Conservation (phyloP, 768 basidiomycete genomes). For the Chlorophyllum brunneum region DNA sequence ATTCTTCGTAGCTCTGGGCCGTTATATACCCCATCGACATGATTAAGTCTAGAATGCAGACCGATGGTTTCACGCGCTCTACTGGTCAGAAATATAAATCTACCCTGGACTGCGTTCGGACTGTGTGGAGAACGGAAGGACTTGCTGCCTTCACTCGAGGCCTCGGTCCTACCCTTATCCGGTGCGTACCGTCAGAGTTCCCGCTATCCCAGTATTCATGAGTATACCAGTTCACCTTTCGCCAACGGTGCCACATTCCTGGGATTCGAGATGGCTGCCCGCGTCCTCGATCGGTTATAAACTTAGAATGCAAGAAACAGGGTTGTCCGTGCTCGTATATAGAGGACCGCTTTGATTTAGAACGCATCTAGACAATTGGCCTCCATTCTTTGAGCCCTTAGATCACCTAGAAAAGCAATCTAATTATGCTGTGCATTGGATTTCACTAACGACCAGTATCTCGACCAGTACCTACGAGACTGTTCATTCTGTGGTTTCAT, state of each 20-base stretch:
- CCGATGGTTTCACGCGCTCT: conserved; percentile 76
- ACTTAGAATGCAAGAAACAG: neutral
- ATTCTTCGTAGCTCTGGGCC: conserved; percentile 68
- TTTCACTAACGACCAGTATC: no score
- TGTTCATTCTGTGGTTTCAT: no score
- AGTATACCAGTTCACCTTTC: conserved; percentile 73
- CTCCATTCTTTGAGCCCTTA: no score
- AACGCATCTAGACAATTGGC: neutral
- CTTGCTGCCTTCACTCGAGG: conserved; percentile 85
- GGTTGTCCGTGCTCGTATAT: neutral
- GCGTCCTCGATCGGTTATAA: conserved; percentile 48
- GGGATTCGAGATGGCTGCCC: conserved; percentile 90
- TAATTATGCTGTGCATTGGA: no score
- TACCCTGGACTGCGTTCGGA: conserved; percentile 77
- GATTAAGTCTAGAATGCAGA: conserved; percentile 95
- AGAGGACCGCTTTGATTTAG: conserved; percentile 1
- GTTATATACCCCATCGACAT: conserved; percentile 95
- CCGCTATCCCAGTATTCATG: neutral
- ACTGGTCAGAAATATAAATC: conserved; percentile 82
- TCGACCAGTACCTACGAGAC: no score
- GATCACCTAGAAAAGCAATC: no score
- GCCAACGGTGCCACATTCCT: conserved; percentile 97
- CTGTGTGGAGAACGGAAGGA: conserved; percentile 82
- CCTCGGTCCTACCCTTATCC: conserved; percentile 86
- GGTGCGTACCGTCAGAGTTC: conserved; percentile 42